A percentile compares a stretch with the other conserved stretches of the same genome.
phyloP scores from a whole-genome alignment of 805 yeast genomes.

The Helenozyma rhizophorensis region DNA sequence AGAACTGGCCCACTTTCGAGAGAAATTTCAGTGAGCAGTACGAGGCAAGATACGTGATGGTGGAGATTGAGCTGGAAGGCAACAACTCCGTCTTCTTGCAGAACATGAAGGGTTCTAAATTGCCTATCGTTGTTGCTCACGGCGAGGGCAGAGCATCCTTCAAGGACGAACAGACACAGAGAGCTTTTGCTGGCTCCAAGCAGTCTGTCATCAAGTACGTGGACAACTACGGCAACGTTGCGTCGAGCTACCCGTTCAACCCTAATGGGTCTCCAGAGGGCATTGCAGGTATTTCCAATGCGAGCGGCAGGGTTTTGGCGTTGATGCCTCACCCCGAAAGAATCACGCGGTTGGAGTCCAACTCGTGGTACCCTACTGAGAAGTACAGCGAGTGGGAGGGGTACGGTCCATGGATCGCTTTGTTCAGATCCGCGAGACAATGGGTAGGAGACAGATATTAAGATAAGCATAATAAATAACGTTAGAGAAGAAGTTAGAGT shows the following conservation, averaged over 20 bases:
- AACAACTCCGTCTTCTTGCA: conserved; percentile 67
- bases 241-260: conserved; percentile 85
- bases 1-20: conserved; percentile 94
- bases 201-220: conserved; percentile 73
- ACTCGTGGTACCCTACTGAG: conserved; percentile 79
- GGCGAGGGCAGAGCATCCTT: conserved; percentile 95
- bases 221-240: conserved; percentile 83
- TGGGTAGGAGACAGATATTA: conserved; percentile 65
- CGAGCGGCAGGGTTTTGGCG: conserved; percentile 92
- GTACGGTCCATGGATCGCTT: conserved; percentile 92
- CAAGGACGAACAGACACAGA: conserved; percentile 38
- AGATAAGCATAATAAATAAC: too few species aligned
- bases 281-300: conserved; percentile 85
- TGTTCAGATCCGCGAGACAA: conserved; percentile 87
- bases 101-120: conserved; percentile 87
- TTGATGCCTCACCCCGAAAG: conserved; percentile 99
- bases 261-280: conserved; percentile 96
- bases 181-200: conserved; percentile 43
- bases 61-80: conserved; percentile 58
- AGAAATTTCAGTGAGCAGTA: conserved; percentile 90
- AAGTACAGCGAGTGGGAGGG: conserved; percentile 66
- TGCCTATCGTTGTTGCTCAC: conserved; percentile 97
- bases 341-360: conserved; percentile 79
- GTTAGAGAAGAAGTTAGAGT: too few species aligned
- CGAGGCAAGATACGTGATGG: conserved; percentile 91